Base-by-base conservation (phyloP, 1,139 yeast genomes). In the Saccharomyces hybrid region DNA sequence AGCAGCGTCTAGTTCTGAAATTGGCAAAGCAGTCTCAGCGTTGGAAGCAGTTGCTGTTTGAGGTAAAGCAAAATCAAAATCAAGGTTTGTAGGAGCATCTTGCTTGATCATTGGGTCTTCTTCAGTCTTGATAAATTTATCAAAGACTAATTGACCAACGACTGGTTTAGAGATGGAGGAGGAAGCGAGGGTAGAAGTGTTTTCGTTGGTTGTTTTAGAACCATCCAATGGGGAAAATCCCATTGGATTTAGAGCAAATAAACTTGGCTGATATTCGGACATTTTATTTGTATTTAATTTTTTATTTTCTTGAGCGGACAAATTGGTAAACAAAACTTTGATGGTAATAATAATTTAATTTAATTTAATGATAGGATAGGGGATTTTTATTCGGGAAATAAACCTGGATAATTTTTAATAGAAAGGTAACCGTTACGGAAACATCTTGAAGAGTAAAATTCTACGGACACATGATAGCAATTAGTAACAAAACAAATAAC, bases 1-100 rank as follows among this genome's bases (percentile, higher is more conserved):
- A 54, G 81, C 78, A 42, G 84, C 74, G 66, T 82, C 85, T 64
- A 83, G 73, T 60, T 78, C 77, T n/a, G 49, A 32, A 29, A 34
- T 38, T 38, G 48, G 53, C 16, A 47, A 9, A 34, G 26, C 48
- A 44, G 47, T 26, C 34, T 51, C 28, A n/a, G 42, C 12, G 14
- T 32, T 44, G 26, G 31, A 16, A 19, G 47, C 21, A 9, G 51
- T 52, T 34, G 19, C 46, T 34, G 49, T 49, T 42, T 12, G 53
- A 47, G 42, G 53, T 5, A 24, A 16, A 24, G 38, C 7, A 19
- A 38, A 38, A 38, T 38, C 44, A 38, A 38, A 16, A 38, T 38
- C 44, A 38, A 38, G 24, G 11, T 38, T 38, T 9, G 44, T 14
- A 38, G 55, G 44, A 21, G 29, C 34, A 19, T 46, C 50, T 19